These are phyloP conservation scores for Allomyces arbusculus DNA, from an alignment of 192 early-diverging fungal species.

Conservation along the genomic window DNA sequence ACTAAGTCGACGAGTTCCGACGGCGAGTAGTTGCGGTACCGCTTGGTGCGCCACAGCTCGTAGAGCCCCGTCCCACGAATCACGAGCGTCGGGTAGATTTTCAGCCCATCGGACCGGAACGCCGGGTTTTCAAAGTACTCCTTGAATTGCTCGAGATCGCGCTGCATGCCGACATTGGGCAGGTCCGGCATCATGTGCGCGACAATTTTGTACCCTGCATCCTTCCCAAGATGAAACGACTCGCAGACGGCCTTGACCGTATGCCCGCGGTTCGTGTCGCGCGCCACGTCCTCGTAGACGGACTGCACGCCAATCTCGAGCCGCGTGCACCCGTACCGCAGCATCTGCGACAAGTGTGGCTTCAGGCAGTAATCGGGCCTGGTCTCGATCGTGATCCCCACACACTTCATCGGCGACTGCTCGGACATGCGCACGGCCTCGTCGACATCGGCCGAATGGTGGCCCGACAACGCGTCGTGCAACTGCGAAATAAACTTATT, in stretches of 20 bases:
- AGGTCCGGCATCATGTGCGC: slow-evolving; percentile 99
- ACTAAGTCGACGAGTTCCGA: slow-evolving; percentile 88
- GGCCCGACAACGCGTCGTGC: slow-evolving; percentile 89
- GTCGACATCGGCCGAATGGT: slow-evolving; percentile 61
- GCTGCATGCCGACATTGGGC: slow-evolving; percentile 98
- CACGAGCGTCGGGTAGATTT: slow-evolving; percentile 95
- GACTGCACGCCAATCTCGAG: slow-evolving; percentile 97
- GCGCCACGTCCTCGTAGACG: slow-evolving; percentile 97
- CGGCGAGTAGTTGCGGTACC: slow-evolving; percentile 95
- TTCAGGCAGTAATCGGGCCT: slow-evolving; percentile 95
- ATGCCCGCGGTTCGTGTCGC: slow-evolving; percentile 95
- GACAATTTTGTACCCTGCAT: slow-evolving; percentile 96
- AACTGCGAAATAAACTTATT: slow-evolving; percentile 95
- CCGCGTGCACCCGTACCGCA: slow-evolving; percentile 94
- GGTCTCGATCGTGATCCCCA: slow-evolving; percentile 98
- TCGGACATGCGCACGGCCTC: slow-evolving; percentile 96
- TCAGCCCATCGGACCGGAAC: slow-evolving; percentile 94
- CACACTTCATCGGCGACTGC: slow-evolving; percentile 88
- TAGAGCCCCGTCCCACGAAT: slow-evolving; percentile 97
- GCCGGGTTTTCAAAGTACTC: slow-evolving; percentile 96
- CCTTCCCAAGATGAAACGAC: slow-evolving; percentile 93
- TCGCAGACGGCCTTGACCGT: slow-evolving; percentile 96
- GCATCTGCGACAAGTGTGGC: slow-evolving; percentile 94
- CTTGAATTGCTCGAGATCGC: slow-evolving; percentile 97
- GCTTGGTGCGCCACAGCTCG: slow-evolving; percentile 93